These are phyloP conservation scores for Colletotrichum plurivorum DNA, from an alignment of 2,329 filamentous ascomycete genomes.

Conservation along the genomic window DNA sequence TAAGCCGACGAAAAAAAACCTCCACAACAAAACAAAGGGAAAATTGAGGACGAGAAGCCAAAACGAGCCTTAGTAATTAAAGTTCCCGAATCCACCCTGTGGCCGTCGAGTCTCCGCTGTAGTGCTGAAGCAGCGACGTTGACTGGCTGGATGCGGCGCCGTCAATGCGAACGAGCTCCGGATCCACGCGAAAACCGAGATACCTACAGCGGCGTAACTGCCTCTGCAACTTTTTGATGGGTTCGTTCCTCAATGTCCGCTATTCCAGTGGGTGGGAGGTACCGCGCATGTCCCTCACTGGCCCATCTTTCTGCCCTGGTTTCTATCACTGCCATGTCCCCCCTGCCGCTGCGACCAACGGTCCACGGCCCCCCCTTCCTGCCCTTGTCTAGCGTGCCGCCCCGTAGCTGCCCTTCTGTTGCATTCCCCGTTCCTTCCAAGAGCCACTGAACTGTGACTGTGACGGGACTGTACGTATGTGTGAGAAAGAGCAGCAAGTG, in stretches of 20 bases:
- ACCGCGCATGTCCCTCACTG: neutral
- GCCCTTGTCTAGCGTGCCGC: constrained; percentile 32
- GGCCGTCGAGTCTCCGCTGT: constrained; percentile 1
- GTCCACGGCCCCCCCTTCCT: neutral
- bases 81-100: constrained; percentile 41
- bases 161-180: constrained; percentile 37
- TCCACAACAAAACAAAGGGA: neutral
- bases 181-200: constrained; percentile 38
- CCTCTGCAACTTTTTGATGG: neutral
- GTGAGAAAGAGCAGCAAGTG: too few species aligned
- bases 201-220: constrained; percentile 6
- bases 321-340: constrained; percentile 1
- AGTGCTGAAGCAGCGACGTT: neutral
- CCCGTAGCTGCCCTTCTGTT: constrained; percentile 27
- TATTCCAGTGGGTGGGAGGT: neutral
- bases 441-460: neutral
- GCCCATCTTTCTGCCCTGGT: neutral
- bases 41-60: neutral
- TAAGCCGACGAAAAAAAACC: neutral
- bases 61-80: constrained; percentile 37
- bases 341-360: constrained; percentile 8
- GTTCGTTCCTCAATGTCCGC: neutral
- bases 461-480: neutral
- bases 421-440: constrained; percentile 30
- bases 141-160: neutral